phyloP scores from a whole-genome alignment of 2,329 filamentous ascomycete species.

The Apiospora rasikravindrae region DNA sequence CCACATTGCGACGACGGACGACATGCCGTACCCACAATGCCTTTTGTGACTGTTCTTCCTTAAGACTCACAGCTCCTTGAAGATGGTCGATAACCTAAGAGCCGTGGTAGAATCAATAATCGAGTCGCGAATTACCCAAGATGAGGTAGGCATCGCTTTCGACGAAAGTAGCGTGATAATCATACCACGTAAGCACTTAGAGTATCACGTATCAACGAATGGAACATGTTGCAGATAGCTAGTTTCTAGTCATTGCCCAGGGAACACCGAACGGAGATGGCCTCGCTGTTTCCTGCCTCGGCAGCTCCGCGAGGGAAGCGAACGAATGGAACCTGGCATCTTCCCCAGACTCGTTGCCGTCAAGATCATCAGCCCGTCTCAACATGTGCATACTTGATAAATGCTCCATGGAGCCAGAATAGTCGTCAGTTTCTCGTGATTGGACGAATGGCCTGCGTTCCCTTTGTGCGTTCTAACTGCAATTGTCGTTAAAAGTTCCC shows the following conservation, averaged over 20 bases:
- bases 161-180: too few species aligned
- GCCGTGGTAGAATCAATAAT: too few species aligned
- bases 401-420: background rate
- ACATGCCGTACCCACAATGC: too few species aligned
- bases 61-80: too few species aligned
- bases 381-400: background rate
- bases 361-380: background rate
- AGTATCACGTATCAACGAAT: too few species aligned
- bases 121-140: too few species aligned
- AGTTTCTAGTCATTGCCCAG: background rate
- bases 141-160: too few species aligned
- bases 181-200: too few species aligned
- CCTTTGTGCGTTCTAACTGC: background rate
- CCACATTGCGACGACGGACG: too few species aligned
- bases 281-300: conserved; percentile 4
- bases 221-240: too few species aligned
- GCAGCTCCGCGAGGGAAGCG: background rate
- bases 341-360: background rate
- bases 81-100: too few species aligned
- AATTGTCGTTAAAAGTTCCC: background rate
- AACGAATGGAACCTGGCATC: background rate
- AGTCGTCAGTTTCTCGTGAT: background rate
- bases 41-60: too few species aligned
- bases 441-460: background rate
- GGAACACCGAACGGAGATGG: background rate